These are phyloP conservation scores for Cladosporium cucumerinum DNA, from an alignment of 2,329 filamentous ascomycete species.

Conservation along the genomic window DNA sequence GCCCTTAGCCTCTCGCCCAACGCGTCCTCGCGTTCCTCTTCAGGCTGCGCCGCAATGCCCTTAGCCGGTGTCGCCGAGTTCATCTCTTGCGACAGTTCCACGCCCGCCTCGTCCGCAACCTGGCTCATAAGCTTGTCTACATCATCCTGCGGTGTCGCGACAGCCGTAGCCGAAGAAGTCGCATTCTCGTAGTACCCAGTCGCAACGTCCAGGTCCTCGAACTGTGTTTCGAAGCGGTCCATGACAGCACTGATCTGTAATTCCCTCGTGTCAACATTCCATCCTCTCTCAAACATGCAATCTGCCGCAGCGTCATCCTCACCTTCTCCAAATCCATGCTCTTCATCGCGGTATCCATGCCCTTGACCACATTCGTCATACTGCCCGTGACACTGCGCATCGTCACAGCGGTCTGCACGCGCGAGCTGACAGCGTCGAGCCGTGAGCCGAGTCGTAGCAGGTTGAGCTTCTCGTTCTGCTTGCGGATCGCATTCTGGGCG, in stretches of 20 bases:
- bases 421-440: slow-evolving; percentile 58
- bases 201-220: slow-evolving; percentile 51
- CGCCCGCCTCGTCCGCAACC: slow-evolving; percentile 81
- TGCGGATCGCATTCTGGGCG: slow-evolving; percentile 61
- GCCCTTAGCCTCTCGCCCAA: slow-evolving; percentile 59
- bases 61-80: slow-evolving; percentile 55
- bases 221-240: slow-evolving; percentile 61
- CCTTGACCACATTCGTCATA: slow-evolving; percentile 61
- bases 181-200: slow-evolving; percentile 79
- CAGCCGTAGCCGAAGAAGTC: slow-evolving; percentile 73
- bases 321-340: slow-evolving; percentile 62
- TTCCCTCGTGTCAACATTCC: not conserved
- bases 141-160: slow-evolving; percentile 73
- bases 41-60: slow-evolving; percentile 59
- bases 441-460: slow-evolving; percentile 55
- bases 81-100: slow-evolving; percentile 77
- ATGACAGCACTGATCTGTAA: slow-evolving; percentile 60
- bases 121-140: slow-evolving; percentile 82
- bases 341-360: slow-evolving; percentile 62
- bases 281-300: not conserved
- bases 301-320: slow-evolving; percentile 9
- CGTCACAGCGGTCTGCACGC: slow-evolving; percentile 62
- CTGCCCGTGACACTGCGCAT: slow-evolving; percentile 60
- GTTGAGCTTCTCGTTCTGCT: slow-evolving; percentile 61
- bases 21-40: slow-evolving; percentile 74